phyloP scores from a whole-genome alignment of 164 flowering plant species.

The Stephania cephalantha region DNA sequence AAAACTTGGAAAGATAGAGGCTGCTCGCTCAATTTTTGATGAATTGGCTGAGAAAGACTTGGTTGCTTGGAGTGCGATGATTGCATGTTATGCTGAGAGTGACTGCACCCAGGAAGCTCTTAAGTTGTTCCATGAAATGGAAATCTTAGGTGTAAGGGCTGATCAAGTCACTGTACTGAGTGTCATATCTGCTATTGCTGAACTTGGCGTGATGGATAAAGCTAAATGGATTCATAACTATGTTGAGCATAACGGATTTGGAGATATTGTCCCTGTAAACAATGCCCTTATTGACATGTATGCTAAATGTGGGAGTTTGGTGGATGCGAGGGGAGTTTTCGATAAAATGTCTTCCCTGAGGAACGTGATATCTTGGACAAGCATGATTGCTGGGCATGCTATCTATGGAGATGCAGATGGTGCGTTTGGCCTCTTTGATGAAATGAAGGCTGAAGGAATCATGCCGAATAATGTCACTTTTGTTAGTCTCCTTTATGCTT shows the following conservation, averaged over 20 bases:
- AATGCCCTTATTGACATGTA: conserved; percentile 88
- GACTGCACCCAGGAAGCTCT: conserved; percentile 55
- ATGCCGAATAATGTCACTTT: conserved; percentile 67
- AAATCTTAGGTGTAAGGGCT: conserved; percentile 39
- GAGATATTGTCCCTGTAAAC: conserved; percentile 36
- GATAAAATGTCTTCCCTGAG: conserved; percentile 38
- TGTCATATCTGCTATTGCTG: conserved; percentile 75
- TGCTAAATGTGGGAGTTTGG: conserved; percentile 74
- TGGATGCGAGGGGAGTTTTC: conserved; percentile 45
- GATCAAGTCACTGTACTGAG: conserved; percentile 69
- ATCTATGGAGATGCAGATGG: conserved; percentile 54
- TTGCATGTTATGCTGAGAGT: conserved; percentile 72
- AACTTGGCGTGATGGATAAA: conserved; percentile 58
- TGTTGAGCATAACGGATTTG: conserved; percentile 43
- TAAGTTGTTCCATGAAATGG: conserved; percentile 49
- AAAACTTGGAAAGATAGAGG: conserved; percentile 39
- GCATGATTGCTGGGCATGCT: conserved; percentile 62
- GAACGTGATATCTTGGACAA: conserved; percentile 77
- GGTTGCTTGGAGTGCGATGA: conserved; percentile 86
- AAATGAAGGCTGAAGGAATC: conserved; percentile 48
- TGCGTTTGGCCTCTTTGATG: conserved; percentile 47
- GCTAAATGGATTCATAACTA: conserved; percentile 50
- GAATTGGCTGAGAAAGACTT: conserved; percentile 56
- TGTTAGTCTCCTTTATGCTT: conserved; percentile 65
- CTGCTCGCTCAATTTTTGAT: conserved; percentile 58